Conservation (phyloP, 1,284 basidiomycete species). For the Naganishia sp. region DNA sequence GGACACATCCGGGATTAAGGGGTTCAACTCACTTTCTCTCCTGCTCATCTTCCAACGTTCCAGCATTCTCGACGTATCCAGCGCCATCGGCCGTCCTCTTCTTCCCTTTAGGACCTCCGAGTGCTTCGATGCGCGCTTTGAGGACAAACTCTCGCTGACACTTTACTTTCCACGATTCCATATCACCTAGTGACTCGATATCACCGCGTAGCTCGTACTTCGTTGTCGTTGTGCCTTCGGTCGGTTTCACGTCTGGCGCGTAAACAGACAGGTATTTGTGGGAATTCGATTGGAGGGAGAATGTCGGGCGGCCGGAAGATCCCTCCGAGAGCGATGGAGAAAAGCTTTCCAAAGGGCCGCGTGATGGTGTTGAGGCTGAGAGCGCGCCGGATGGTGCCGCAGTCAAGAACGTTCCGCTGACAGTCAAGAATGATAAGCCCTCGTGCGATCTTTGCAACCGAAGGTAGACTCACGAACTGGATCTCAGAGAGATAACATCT, state of each 20-base stretch:
- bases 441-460: neutral
- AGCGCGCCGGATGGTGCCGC: slow-evolving; percentile 48
- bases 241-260: slow-evolving; percentile 26
- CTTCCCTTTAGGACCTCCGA: slow-evolving; percentile 61
- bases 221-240: slow-evolving; percentile 31
- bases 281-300: slow-evolving; percentile 41
- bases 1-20: neutral
- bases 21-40: slow-evolving; percentile 52
- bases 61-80: slow-evolving; percentile 61
- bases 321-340: slow-evolving; percentile 37
- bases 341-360: slow-evolving; percentile 54
- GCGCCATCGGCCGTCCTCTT: slow-evolving; percentile 65
- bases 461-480: slow-evolving; percentile 43
- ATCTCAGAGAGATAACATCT: slow-evolving; percentile 54
- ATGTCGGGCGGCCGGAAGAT: slow-evolving; percentile 35
- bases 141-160: slow-evolving; percentile 86
- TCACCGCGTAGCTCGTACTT: slow-evolving; percentile 74
- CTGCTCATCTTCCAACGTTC: slow-evolving; percentile 56
- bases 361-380: slow-evolving; percentile 48
- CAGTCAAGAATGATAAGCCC: neutral
- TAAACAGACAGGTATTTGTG: slow-evolving; percentile 47
- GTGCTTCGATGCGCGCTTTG: slow-evolving; percentile 79
- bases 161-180: slow-evolving; percentile 81
- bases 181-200: slow-evolving; percentile 74
- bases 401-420: slow-evolving; percentile 52